Conservation (phyloP, 306 rosid species). For the Dalbergia oliveri region DNA sequence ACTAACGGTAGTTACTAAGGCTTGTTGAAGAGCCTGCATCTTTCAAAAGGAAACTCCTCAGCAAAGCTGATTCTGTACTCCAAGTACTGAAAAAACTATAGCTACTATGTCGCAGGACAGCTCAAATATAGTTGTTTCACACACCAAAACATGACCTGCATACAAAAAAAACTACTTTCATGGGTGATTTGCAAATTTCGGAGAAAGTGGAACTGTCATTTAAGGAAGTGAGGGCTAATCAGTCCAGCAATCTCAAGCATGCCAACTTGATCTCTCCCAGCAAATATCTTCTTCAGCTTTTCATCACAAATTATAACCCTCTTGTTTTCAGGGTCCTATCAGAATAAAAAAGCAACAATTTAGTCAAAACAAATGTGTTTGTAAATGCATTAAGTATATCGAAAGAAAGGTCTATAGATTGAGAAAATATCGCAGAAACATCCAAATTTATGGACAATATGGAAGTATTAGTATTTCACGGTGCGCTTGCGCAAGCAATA, state of each 20-base stretch:
- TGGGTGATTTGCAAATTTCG: conserved; percentile 4
- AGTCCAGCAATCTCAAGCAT: conserved; percentile 90
- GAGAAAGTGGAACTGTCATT: conserved; percentile 43
- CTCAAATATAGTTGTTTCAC: conserved; percentile 39
- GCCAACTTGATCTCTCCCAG: conserved; percentile 74
- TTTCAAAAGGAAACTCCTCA: conserved; percentile 46
- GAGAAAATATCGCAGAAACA: conserved; percentile 4
- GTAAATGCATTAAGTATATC: conserved; percentile 9
- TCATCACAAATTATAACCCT: conserved; percentile 78
- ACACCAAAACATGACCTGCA: conserved; percentile 53
- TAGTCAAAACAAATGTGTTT: conserved; percentile 34
- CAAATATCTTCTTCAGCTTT: conserved; percentile 91
- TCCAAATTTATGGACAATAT: not conserved
- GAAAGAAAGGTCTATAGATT: not conserved
- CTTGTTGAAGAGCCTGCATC: conserved; percentile 47
- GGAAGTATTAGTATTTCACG: conserved; percentile 10
- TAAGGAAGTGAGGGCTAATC: conserved; percentile 86
- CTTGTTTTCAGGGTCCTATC: conserved; percentile 84
- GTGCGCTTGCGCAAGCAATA: not conserved
- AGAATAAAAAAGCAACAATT: conserved; percentile 23
- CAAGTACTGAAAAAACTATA: conserved; percentile 34
- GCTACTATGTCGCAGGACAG: conserved; percentile 46
- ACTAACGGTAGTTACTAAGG: conserved; percentile 30
- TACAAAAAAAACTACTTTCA: conserved; percentile 44
- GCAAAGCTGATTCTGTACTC: conserved; percentile 44